phyloP scores from a whole-genome alignment of 805 yeast genomes.

The Saccharomyces mikatae region DNA sequence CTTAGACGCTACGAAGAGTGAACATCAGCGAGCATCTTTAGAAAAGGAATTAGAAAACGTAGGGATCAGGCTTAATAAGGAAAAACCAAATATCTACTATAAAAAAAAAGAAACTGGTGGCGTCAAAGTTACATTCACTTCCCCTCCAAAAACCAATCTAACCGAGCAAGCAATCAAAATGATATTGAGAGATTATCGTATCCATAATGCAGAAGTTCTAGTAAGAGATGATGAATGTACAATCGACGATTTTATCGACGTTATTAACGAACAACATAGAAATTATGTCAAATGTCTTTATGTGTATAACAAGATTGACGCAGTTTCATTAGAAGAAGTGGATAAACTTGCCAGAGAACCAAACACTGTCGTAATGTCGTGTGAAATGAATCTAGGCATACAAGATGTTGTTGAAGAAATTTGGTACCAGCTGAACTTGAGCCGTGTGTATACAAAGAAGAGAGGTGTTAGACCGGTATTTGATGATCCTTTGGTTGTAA shows the following conservation, averaged over 20 bases:
- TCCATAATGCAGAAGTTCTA: conserved; percentile 89
- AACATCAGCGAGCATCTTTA: conserved; percentile 76
- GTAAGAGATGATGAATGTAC: conserved; percentile 84
- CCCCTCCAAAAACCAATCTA: conserved; percentile 67
- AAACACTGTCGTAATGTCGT: conserved; percentile 87
- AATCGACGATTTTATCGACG: conserved; percentile 88
- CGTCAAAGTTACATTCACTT: conserved; percentile 67
- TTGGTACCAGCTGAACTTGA: conserved; percentile 77
- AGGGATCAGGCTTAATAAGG: conserved; percentile 82
- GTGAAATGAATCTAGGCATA: conserved; percentile 79
- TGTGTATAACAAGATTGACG: conserved; percentile 91
- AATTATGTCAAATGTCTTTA: conserved; percentile 86
- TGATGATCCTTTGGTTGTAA: conserved; percentile 83
- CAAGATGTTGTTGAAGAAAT: conserved; percentile 86
- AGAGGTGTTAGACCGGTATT: conserved; percentile 79
- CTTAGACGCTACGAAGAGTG: conserved; percentile 89
- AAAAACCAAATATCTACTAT: conserved; percentile 67
- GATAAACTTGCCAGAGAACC: conserved; percentile 89
- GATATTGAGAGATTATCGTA: conserved; percentile 74
- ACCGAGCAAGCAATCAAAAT: conserved; percentile 73
- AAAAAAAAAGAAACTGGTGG: conserved; percentile 87
- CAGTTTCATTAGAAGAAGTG: conserved; percentile 89
- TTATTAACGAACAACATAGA: conserved; percentile 78
- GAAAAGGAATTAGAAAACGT: conserved; percentile 88
- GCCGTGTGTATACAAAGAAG: conserved; percentile 80